Evolutionary conservation across 257 asterid species (phyloP), one percentile per base, ranked within the genome.

Genomic region (Apocynum venetum): DNA sequence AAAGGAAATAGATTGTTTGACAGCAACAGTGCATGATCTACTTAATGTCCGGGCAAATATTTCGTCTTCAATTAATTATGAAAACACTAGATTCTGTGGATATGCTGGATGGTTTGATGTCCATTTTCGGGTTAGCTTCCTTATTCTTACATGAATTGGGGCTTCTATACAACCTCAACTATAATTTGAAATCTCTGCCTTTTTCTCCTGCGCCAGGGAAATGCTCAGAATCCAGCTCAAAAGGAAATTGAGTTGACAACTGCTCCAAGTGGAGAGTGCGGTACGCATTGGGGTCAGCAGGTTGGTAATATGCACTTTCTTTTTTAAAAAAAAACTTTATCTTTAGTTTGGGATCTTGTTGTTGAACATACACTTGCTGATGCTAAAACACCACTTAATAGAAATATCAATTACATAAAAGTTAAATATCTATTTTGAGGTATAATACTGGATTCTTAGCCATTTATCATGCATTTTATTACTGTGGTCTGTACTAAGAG

Each of bases 201-300:
- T 73, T n/a, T 25, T 43, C 19, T 43, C 35, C 35, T 63, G 47
- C 35, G 12, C 13, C 71, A 91, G 98, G 99, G 97, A 73, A 86
- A 92, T 65, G 73, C 35, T 49, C 85, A 74, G 84, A 93, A 82
- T 81, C 96, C 95, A 52, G 98, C 97, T 79, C 85, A 87, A 78
- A 82, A 80, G 51, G 97, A 93, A 78, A 80, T 96, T 20, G 97
- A 90, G 88, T 80, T 96, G 89, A 79, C 93, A 60, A 91, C 99
- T 80, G 96, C 96, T 66, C 98, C 99, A 38, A 85, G 81, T 83
- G 91, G 87, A 70, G 88, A 89, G 69, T 74, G 44, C 40, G 87
- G 90, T 36, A 96, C 99, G 51, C 99, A 96, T 79, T 96, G 99
- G 98, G 98, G 98, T 76, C 98, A 96, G 82, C 98, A 93, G 97